Conservation (phyloP, 2,329 filamentous ascomycete species). For the Onygena corvina region DNA sequence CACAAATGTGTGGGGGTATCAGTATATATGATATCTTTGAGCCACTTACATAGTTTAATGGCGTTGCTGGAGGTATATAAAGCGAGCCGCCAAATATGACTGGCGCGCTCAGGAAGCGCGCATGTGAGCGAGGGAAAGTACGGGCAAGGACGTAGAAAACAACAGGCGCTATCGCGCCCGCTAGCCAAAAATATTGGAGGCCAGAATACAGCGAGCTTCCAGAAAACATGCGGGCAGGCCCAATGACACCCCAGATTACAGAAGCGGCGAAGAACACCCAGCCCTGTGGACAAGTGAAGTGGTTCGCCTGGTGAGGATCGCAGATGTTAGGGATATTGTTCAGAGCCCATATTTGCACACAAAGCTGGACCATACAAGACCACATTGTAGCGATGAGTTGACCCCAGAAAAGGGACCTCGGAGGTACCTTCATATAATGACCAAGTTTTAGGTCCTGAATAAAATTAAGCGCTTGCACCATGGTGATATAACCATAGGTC, state of each 20-base stretch:
- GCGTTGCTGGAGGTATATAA: slow-evolving; percentile 55
- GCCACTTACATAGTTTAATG: slow-evolving; percentile 46
- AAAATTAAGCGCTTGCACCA: slow-evolving; percentile 55
- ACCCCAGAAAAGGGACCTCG: slow-evolving; percentile 40
- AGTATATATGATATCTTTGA: not conserved
- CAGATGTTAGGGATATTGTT: slow-evolving; percentile 54
- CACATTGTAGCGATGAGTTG: slow-evolving; percentile 43
- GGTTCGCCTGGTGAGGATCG: slow-evolving; percentile 45
- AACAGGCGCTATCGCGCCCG: slow-evolving; percentile 51
- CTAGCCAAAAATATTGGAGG: slow-evolving; percentile 60
- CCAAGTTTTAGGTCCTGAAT: slow-evolving; percentile 53
- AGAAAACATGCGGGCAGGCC: slow-evolving; percentile 57
- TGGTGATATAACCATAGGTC: slow-evolving; percentile 58
- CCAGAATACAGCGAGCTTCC: slow-evolving; percentile 49
- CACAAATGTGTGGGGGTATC: no score
- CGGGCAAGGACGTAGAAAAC: slow-evolving; percentile 51
- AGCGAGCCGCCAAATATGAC: slow-evolving; percentile 55
- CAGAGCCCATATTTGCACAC: slow-evolving; percentile 35
- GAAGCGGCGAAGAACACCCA: slow-evolving; percentile 57
- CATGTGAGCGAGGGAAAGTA: slow-evolving; percentile 47
- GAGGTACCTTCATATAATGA: slow-evolving; percentile 53
- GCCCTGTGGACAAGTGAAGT: slow-evolving; percentile 47
- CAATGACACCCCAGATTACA: slow-evolving; percentile 62
- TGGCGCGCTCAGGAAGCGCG: slow-evolving; percentile 56
- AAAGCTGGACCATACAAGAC: slow-evolving; percentile 40